Evolutionary conservation across 1,284 basidiomycete species (phyloP).

Genomic region (Phylloboletellus chloephorus): DNA sequence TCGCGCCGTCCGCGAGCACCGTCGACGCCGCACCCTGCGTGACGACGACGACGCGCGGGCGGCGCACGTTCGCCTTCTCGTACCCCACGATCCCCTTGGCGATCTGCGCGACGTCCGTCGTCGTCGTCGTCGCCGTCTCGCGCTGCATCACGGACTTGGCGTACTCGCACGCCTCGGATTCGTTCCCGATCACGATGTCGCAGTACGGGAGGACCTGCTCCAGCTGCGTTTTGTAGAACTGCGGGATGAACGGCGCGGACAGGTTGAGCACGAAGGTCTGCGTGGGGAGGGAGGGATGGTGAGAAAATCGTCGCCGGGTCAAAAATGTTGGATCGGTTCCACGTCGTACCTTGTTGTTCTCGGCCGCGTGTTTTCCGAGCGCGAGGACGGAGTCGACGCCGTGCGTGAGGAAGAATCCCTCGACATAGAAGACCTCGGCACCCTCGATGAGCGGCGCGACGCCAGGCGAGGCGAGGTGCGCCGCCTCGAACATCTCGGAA

Average conservation of each 20-base stretch:
- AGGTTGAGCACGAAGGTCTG: slow-evolving; percentile 90
- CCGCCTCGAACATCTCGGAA: slow-evolving; percentile 83
- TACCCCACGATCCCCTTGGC: slow-evolving; percentile 69
- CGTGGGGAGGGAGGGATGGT: neutral
- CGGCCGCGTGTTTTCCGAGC: slow-evolving; percentile 78
- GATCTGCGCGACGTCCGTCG: slow-evolving; percentile 62
- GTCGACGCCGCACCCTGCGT: slow-evolving; percentile 88
- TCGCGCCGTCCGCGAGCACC: slow-evolving; percentile 64
- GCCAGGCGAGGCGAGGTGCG: slow-evolving; percentile 74
- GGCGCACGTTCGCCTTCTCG: slow-evolving; percentile 65
- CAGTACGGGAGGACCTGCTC: slow-evolving; percentile 76
- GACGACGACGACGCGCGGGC: slow-evolving; percentile 83
- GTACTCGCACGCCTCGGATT: slow-evolving; percentile 89
- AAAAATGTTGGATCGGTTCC: too few relatives aligned
- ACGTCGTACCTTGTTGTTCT: slow-evolving; percentile 70
- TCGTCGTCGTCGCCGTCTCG: too few relatives aligned
- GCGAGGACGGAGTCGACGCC: slow-evolving; percentile 73
- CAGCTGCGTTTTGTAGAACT: slow-evolving; percentile 87
- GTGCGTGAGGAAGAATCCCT: slow-evolving; percentile 97
- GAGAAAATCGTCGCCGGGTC: too few relatives aligned
- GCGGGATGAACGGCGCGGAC: slow-evolving; percentile 95
- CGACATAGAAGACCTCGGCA: slow-evolving; percentile 91
- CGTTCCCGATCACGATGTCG: slow-evolving; percentile 91
- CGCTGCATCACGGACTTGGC: slow-evolving; percentile 61
- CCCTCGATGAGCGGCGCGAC: slow-evolving; percentile 75